Base-by-base conservation (phyloP, 140 eudicot species). In the Bidens hawaiensis region DNA sequence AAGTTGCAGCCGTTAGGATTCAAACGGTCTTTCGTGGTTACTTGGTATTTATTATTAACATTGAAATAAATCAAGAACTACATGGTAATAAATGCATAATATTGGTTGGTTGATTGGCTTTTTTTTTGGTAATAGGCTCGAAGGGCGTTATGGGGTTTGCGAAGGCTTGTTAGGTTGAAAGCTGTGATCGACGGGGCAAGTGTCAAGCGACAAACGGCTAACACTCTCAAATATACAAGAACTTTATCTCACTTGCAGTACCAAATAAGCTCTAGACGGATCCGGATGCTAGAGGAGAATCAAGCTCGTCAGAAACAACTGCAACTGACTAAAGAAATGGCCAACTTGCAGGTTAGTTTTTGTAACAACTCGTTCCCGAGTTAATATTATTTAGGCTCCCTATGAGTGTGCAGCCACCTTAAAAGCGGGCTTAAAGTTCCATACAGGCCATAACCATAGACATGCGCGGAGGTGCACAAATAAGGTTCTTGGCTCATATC, bases 101-200 rank as follows among this genome's bases (percentile, higher is more conserved):
- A 36, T 53, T 53, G 60, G 17, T 34, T 0, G 12, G 15, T 61
- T 14, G 26, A 6, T 26, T 26, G 16, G 22, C 10, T 17, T 27
- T 2, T 49, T 36, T 10, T 11, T 48, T 19, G 55, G 22, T 59
- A 45, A 36, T 57, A 84, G 91, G 91, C 91, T 25, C 75, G 84
- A 77, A 84, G 87, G 62, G 84, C 76, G 16, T 59, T 77, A 36
- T 70, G 82, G 70, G 84, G 84, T 61, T 78, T 84, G 57, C 75
- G 82, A 72, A 84, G 91, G 69, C 80, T 84, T 60, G 84, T 84
- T 46, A 84, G 91, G 69, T 74, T 84, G 71, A 84, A 81, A 74
- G 36, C 82, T 4, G 70, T 77, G 53, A 76, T 83, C 0, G 82
- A 84, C 68, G 84, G 87, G 64, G 47, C 81, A 13, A 55, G 69